Conservation (phyloP, 2,329 filamentous ascomycete species). For the Ustulina deusta region DNA sequence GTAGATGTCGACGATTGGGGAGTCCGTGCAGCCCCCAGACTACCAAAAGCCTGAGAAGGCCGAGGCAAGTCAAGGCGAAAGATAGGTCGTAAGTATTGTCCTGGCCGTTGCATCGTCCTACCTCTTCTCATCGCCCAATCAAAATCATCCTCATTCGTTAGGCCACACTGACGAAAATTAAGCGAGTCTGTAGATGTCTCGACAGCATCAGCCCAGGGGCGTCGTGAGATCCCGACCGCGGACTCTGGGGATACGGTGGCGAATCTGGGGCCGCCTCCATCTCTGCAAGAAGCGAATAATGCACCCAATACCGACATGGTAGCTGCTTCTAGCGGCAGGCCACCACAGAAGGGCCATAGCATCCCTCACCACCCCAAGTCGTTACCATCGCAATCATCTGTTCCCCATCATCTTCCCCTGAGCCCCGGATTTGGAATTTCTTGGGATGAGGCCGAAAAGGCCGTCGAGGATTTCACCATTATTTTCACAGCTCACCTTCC, state of each 20-base stretch:
- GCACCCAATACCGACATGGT: background rate
- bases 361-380: slow-evolving; percentile 15
- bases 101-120: background rate
- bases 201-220: background rate
- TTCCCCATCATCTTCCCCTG: background rate
- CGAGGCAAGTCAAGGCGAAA: slow-evolving; percentile 48
- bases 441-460: slow-evolving; percentile 55
- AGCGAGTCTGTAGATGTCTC: slow-evolving; percentile 14
- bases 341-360: background rate
- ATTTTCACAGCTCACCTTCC: slow-evolving; percentile 55
- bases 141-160: background rate
- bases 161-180: background rate
- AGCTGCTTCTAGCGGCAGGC: background rate
- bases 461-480: slow-evolving; percentile 52
- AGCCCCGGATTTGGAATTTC: slow-evolving; percentile 54
- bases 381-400: background rate
- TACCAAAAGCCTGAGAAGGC: slow-evolving; percentile 47
- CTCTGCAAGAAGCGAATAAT: background rate
- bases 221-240: background rate
- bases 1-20: slow-evolving; percentile 46
- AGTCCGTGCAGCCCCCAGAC: slow-evolving; percentile 47
- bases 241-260: background rate
- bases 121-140: background rate
- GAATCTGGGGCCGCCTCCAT: background rate
- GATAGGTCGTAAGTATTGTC: slow-evolving; percentile 37